Percentiles rank a stretch among this genome's conserved stretches.
phyloP scores from a whole-genome alignment of 306 rosid species.

The Trichosanthes cucumerina region DNA sequence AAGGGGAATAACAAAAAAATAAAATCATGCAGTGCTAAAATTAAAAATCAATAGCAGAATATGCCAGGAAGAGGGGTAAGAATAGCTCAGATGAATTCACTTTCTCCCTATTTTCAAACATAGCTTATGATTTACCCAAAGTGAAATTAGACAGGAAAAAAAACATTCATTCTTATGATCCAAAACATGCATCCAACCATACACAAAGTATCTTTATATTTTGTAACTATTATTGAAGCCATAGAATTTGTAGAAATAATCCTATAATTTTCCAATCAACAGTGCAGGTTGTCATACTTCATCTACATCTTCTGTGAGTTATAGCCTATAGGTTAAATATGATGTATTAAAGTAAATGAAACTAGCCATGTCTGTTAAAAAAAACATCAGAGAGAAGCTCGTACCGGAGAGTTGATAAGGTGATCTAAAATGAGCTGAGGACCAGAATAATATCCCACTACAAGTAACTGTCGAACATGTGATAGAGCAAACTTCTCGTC shows the following conservation, averaged over 20 bases:
- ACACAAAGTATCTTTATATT: not conserved
- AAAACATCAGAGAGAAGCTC: slow-evolving; percentile 21
- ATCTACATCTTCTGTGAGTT: not conserved
- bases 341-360: not conserved
- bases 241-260: not conserved
- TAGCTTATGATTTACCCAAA: not conserved
- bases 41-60: not conserved
- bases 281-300: not conserved
- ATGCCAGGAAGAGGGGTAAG: not conserved
- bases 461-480: slow-evolving; percentile 58
- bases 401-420: slow-evolving; percentile 74
- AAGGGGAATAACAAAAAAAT: not conserved
- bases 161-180: not conserved
- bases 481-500: slow-evolving; percentile 66
- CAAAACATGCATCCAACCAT: not conserved
- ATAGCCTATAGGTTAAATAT: not conserved
- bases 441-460: slow-evolving; percentile 76
- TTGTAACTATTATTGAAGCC: not conserved
- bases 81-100: not conserved
- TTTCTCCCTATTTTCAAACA: not conserved
- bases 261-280: not conserved
- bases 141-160: not conserved
- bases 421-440: slow-evolving; percentile 68
- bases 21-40: not conserved
- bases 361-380: not conserved